Evolutionary conservation across 2,329 filamentous ascomycete species (phyloP).

Genomic region (Talaromyces sp.): DNA sequence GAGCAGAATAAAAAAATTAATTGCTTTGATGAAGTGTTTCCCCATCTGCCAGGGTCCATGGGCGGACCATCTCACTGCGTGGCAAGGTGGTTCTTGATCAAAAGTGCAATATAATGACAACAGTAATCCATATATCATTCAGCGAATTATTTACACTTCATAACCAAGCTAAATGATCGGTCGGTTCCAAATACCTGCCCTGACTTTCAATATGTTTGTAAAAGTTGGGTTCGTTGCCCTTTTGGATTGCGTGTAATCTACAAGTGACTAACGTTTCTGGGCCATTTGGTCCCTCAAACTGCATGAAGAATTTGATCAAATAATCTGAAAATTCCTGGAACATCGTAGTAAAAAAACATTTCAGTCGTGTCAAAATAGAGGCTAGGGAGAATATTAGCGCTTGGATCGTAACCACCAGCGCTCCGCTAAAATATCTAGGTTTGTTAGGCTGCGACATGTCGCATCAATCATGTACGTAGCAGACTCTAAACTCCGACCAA

Average conservation of each 20-base stretch:
- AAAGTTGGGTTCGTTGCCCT: background rate
- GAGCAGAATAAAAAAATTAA: background rate
- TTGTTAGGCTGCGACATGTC: background rate
- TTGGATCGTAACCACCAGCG: background rate
- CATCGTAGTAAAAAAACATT: background rate
- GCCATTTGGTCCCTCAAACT: background rate
- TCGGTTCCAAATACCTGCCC: background rate
- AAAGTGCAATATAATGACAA: background rate
- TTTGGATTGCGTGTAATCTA: background rate
- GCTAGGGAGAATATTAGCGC: background rate
- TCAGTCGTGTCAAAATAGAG: background rate
- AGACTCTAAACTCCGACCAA: background rate
- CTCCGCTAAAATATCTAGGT: background rate
- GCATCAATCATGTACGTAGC: background rate
- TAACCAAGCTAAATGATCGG: background rate
- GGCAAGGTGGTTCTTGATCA: no score
- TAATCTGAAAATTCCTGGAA: background rate
- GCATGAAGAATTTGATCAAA: background rate
- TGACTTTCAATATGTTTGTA: background rate
- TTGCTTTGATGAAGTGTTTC: background rate
- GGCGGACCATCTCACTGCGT: background rate
- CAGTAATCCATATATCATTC: background rate
- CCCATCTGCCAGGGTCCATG: background rate
- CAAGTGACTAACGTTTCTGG: background rate
- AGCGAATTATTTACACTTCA: background rate